A percentile compares a stretch with the other conserved stretches of the same genome.
These are phyloP conservation scores for Gossypium sturtianum DNA, from an alignment of 345 rosid genomes.

Conservation along the genomic window DNA sequence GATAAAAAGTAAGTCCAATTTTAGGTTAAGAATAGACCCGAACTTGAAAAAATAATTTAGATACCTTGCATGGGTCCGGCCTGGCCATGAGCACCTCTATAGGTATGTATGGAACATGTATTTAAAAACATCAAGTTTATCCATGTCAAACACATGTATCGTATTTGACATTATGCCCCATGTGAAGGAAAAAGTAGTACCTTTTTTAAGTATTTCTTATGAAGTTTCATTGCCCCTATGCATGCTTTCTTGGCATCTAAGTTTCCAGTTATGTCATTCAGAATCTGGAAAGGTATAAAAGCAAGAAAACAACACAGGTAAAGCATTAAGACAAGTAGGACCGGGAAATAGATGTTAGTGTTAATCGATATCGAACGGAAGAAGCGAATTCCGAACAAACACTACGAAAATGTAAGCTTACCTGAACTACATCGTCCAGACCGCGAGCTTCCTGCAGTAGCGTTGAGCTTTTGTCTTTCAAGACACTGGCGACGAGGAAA, in stretches of 20 bases:
- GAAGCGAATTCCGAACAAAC: too few species aligned
- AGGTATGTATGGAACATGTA: too few species aligned
- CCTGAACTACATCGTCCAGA: constrained; percentile 93
- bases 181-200: constrained; percentile 20
- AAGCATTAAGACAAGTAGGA: neutral
- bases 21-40: accelerated
- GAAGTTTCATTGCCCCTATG: constrained; percentile 88
- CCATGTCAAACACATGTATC: too few species aligned
- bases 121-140: too few species aligned
- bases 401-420: constrained; percentile 8
- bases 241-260: constrained; percentile 94
- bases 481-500: constrained; percentile 93
- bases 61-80: too few species aligned
- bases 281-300: constrained; percentile 42
- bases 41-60: too few species aligned
- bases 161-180: too few species aligned
- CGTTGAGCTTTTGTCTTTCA: constrained; percentile 88
- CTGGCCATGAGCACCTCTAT: accelerated
- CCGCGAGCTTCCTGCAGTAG: constrained; percentile 82
- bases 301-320: neutral
- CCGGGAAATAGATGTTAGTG: neutral
- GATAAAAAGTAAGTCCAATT: too few species aligned
- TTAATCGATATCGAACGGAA: too few species aligned
- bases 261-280: constrained; percentile 87
- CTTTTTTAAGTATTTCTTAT: constrained; percentile 86